A percentile compares a stretch with the other conserved stretches of the same genome.
Evolutionary conservation across 2,329 filamentous ascomycete species (phyloP).

Genomic region (Pseudogymnoascus sp.): DNA sequence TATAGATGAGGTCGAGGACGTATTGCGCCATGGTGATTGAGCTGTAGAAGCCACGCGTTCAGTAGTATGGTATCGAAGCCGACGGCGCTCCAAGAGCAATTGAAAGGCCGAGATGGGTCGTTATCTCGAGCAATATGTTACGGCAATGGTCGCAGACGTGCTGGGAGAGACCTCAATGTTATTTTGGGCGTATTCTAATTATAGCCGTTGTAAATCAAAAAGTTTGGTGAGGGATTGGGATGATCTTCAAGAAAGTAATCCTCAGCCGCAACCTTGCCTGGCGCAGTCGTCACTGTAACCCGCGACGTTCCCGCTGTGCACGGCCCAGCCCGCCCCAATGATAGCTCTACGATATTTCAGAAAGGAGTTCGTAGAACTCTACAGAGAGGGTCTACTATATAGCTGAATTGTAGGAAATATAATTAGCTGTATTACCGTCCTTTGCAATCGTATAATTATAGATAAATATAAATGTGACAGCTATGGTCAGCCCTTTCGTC

Average conservation of each 20-base stretch:
- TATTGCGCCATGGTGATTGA: conserved; percentile 62
- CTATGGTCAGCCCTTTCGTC: no score
- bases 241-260: background rate
- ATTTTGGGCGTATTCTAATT: background rate
- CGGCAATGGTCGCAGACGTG: background rate
- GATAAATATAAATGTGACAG: no score
- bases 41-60: conserved; percentile 9
- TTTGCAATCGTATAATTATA: no score
- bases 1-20: conserved; percentile 81
- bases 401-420: no score
- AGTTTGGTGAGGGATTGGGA: background rate
- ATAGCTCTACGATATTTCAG: background rate
- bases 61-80: background rate
- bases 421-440: no score
- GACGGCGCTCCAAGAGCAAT: conserved; percentile 19
- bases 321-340: background rate
- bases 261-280: background rate
- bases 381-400: no score
- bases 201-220: background rate
- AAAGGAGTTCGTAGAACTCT: no score
- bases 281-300: background rate
- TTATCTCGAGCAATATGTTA: background rate
- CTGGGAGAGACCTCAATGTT: background rate
- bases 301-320: background rate
- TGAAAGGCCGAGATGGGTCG: background rate